Evolutionary conservation across 805 yeast genomes (phyloP), one percentile per base, ranked within the genome.

Genomic region (Kregervanrija pseudodelftensis): DNA sequence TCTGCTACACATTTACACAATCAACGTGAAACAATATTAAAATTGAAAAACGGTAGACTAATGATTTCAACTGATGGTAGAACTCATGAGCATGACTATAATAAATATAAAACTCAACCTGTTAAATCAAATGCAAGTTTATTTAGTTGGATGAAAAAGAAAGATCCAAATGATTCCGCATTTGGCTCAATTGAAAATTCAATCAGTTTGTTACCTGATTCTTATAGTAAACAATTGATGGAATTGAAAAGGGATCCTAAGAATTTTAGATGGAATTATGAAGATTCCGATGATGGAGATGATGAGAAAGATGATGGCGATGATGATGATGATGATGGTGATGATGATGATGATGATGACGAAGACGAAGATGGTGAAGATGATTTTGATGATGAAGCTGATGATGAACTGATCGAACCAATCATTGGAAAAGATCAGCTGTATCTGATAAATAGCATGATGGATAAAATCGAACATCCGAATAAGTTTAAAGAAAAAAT

Each of bases 341-440:
- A 40, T 8, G 53, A 46, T 15, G 51, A 43, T 2, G 53, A 46
- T 30, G 51, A 48, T 3, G 61, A 53, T 10, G 58, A 52, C 9
- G 64, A 60, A 11, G 63, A 58, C 3, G 64, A 54, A 17, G 61
- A 54, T 9, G 60, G 55, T 15, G 65, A 59, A 13, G 60, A 52
- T 39, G 68, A 65, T 37, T 61, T 61, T 41, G 68, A 65, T 44
- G 66, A 64, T 46, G 70, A 62, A 39, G 59, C 66, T 2, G 70
- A 67, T 42, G 65, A 64, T 40, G 67, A 66, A 45, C 55, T 64
- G 44, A 66, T 68, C 15, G 73, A 67, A 44, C 71, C 73, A 8
- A 77, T 77, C 2, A 75, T 77, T 33, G 79, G 79, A 22, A 67
- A 67, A 32, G 66, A 68, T 11, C 80, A 76, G 49, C 61, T 76